A percentile compares a stretch with the other conserved stretches of the same genome.
Conservation (phyloP, 257 asterid species). For the Echium plantagineum region DNA sequence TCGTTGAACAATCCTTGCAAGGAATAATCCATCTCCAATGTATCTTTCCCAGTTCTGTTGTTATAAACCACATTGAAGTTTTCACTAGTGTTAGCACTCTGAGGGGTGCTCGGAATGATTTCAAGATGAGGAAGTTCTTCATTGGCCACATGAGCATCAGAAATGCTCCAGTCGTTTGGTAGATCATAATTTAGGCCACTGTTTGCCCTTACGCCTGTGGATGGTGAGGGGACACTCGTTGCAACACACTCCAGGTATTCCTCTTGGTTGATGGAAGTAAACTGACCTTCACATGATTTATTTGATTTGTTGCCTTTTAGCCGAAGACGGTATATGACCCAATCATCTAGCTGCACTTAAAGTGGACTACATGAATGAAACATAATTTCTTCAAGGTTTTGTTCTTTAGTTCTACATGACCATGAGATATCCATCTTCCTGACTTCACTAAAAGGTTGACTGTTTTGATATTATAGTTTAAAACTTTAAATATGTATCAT, state of each 20-base stretch:
- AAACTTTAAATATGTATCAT: no score
- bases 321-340: slow-evolving; percentile 54
- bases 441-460: not conserved
- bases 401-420: not conserved
- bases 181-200: slow-evolving; percentile 26
- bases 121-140: slow-evolving; percentile 18
- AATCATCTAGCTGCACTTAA: slow-evolving; percentile 47
- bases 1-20: slow-evolving; percentile 2
- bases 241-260: slow-evolving; percentile 10
- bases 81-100: slow-evolving; percentile 5
- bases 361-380: not conserved
- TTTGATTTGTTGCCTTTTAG: slow-evolving; percentile 76
- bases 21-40: slow-evolving; percentile 3
- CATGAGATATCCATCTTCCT: not conserved
- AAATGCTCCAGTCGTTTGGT: slow-evolving; percentile 29
- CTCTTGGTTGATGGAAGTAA: slow-evolving; percentile 12
- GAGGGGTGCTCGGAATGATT: slow-evolving; percentile 15
- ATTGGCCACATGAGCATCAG: slow-evolving; percentile 25
- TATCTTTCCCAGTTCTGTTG: not conserved
- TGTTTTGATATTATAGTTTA: no score
- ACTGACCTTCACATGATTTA: slow-evolving; percentile 24
- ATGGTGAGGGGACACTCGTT: slow-evolving; percentile 15
- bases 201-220: slow-evolving; percentile 11
- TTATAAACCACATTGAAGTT: not conserved
- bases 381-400: not conserved